Evolutionary conservation across 805 yeast species (phyloP).

Genomic region (Kluyveromyces nonfermentans): DNA sequence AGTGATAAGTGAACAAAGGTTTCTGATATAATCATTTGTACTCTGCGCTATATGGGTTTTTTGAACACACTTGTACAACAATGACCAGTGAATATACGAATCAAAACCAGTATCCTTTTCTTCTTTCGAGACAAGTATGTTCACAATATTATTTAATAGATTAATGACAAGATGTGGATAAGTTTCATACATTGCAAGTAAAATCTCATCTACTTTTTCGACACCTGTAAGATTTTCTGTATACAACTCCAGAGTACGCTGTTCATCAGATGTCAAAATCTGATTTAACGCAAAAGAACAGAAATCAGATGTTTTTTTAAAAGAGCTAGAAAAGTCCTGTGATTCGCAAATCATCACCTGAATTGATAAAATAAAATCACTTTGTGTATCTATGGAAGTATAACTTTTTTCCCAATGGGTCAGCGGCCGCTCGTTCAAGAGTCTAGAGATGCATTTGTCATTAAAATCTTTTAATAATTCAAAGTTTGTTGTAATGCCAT

Average conservation of each 20-base stretch:
- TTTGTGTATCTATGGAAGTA: conserved; percentile 3
- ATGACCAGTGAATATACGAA: conserved; percentile 3
- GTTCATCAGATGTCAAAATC: conserved; percentile 12
- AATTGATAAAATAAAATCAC: conserved; percentile 14
- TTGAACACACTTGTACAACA: conserved; percentile 15
- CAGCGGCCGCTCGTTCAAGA: conserved; percentile 10
- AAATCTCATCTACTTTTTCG: conserved; percentile 6
- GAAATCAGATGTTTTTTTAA: conserved; percentile 8
- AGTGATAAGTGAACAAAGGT: conserved; percentile 28
- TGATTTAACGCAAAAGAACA: conserved; percentile 17
- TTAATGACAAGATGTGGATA: conserved; percentile 23
- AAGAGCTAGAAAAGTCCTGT: conserved; percentile 5
- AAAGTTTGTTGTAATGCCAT: conserved; percentile 13
- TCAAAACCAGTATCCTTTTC: conserved; percentile 9
- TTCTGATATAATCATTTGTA: conserved; percentile 10
- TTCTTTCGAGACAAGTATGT: conserved; percentile 7
- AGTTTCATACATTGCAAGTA: conserved; percentile 19
- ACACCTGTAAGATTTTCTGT: conserved; percentile 6
- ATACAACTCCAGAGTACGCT: conserved; percentile 10
- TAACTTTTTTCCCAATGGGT: conserved; percentile 11
- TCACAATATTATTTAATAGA: conserved; percentile 12
- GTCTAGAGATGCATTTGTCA: conserved; percentile 3
- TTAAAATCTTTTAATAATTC: conserved; percentile 7
- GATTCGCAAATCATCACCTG: conserved; percentile 20
- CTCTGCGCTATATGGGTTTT: conserved; percentile 15